Evolutionary conservation across 2,329 filamentous ascomycete genomes (phyloP).

Genomic region (Exophiala viscosa): DNA sequence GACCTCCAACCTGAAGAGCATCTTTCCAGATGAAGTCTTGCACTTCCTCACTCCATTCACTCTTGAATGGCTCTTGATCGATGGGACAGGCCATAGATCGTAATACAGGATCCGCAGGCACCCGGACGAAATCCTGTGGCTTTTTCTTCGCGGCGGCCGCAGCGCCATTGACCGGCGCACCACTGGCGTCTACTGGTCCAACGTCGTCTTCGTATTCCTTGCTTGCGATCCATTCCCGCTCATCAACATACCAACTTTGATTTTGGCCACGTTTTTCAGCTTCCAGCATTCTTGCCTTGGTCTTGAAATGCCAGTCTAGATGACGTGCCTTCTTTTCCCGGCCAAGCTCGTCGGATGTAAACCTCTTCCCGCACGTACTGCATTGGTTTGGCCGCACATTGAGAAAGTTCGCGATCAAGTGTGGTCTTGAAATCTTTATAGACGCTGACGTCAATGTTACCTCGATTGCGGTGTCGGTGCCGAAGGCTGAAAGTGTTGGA

Average conservation of each 20-base stretch:
- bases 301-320: constrained; percentile 97
- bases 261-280: constrained; percentile 82
- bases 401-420: constrained; percentile 71
- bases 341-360: constrained; percentile 71
- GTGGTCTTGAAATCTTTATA: constrained; percentile 72
- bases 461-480: constrained; percentile 33
- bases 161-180: constrained; percentile 38
- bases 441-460: constrained; percentile 60
- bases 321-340: constrained; percentile 83
- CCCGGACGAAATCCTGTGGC: constrained; percentile 69
- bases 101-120: constrained; percentile 72
- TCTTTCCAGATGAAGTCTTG: constrained; percentile 98
- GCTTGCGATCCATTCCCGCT: constrained; percentile 87
- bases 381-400: constrained; percentile 82
- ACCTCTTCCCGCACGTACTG: constrained; percentile 85
- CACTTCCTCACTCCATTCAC: constrained; percentile 83
- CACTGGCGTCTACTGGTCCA: constrained; percentile 40
- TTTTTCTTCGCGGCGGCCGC: constrained; percentile 49
- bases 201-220: constrained; percentile 70
- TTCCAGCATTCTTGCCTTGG: constrained; percentile 83
- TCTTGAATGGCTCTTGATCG: constrained; percentile 92
- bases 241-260: constrained; percentile 91
- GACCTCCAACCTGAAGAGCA: constrained; percentile 69
- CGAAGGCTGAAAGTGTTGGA: constrained; percentile 11
- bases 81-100: constrained; percentile 82